These are phyloP conservation scores for Pseudopithomyces maydicus DNA, from an alignment of 2,329 filamentous ascomycete genomes.

Conservation along the genomic window DNA sequence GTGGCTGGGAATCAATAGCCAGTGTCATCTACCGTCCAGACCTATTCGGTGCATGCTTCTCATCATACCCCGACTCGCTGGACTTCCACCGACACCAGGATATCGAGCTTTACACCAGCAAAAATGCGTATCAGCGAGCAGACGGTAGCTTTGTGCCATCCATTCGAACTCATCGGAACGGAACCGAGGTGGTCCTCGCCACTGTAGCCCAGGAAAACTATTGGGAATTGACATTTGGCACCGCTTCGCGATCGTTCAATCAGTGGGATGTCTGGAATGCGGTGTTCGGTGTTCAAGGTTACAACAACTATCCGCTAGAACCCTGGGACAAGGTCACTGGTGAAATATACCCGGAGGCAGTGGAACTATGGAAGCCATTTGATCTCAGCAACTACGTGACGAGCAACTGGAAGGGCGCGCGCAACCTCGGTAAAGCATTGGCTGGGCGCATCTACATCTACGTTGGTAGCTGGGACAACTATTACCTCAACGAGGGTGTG, in stretches of 20 bases:
- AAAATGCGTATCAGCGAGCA: conserved; percentile 35
- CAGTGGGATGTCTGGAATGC: conserved; percentile 49
- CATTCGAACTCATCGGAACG: conserved; percentile 35
- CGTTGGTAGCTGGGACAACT: conserved; percentile 42
- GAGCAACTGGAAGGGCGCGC: conserved; percentile 37
- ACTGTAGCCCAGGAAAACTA: conserved; percentile 41
- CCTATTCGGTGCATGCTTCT: conserved; percentile 45
- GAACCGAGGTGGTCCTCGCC: conserved; percentile 29
- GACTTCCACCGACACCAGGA: conserved; percentile 46
- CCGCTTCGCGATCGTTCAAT: conserved; percentile 36
- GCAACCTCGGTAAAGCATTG: conserved; percentile 40
- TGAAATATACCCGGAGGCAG: conserved; percentile 44
- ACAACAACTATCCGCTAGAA: conserved; percentile 46
- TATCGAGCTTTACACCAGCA: conserved; percentile 39
- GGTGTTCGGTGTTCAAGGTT: conserved; percentile 44
- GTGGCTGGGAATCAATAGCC: conserved; percentile 45
- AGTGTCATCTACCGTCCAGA: conserved; percentile 46
- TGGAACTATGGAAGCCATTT: conserved; percentile 44
- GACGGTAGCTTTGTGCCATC: conserved; percentile 37
- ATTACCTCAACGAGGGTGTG: conserved; percentile 46
- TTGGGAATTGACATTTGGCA: conserved; percentile 46
- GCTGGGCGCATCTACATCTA: conserved; percentile 41
- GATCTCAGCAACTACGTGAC: conserved; percentile 42
- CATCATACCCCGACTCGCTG: conserved; percentile 45
- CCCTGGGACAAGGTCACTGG: conserved; percentile 48